These are phyloP conservation scores for Jatropha curcas DNA, from an alignment of 345 rosid species.

Conservation along the genomic window DNA sequence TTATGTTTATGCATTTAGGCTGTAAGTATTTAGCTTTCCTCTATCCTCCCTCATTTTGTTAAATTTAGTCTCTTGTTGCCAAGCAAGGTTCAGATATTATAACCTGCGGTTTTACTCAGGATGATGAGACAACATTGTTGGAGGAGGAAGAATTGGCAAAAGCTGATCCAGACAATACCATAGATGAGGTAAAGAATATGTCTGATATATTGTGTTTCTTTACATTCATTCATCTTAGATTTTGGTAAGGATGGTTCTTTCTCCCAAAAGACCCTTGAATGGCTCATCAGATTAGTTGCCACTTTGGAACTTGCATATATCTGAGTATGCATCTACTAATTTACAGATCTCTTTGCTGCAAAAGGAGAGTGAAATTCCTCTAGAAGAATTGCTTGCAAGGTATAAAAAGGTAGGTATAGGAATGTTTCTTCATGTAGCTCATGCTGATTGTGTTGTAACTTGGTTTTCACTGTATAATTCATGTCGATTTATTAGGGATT, in stretches of 20 bases:
- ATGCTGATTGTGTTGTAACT: constrained; percentile 5
- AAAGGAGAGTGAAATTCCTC: constrained; percentile 86
- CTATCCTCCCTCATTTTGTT: neutral
- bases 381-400: constrained; percentile 90
- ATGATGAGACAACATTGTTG: constrained; percentile 86
- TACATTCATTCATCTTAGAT: constrained; percentile 11
- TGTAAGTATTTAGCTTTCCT: neutral
- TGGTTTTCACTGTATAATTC: constrained; percentile 26
- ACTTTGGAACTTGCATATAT: constrained; percentile 18
- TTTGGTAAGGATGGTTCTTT: constrained; percentile 14
- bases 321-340: constrained; percentile 26
- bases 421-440: constrained; percentile 24
- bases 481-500: constrained; percentile 53
- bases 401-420: constrained; percentile 83
- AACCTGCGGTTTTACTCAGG: constrained; percentile 42
- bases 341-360: constrained; percentile 77
- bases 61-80: neutral
- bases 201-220: constrained; percentile 18
- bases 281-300: constrained; percentile 14
- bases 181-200: constrained; percentile 65
- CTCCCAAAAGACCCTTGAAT: neutral
- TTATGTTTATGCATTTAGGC: neutral
- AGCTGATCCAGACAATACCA: constrained; percentile 58
- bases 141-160: constrained; percentile 89
- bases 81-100: neutral